Base-by-base conservation (phyloP, 2,329 filamentous ascomycete species). In the Penicillium fuscoglaucum region DNA sequence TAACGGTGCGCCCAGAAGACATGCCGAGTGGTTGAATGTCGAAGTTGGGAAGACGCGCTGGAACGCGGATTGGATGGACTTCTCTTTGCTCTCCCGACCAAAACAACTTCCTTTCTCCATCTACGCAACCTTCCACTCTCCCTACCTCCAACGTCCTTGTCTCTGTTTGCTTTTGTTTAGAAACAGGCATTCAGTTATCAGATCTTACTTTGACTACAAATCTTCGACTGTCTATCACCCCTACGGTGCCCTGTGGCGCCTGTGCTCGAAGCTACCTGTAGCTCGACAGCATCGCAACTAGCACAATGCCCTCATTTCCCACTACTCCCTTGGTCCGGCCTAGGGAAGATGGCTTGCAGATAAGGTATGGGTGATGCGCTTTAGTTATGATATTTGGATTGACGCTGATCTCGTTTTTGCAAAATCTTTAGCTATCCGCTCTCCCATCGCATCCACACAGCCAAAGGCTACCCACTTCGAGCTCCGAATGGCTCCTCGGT, bases 401-500 rank as follows among this genome's bases (percentile, higher is more conserved):
- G 37, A 45, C 6, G 45, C 60, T 67, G 39, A 61, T 55, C 40
- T 40, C 19, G 28, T 24, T 37, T 47, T 47, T 52, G 47, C 44
- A 50, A 55, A 53, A 58, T 46, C 43, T 56, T 52, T 66, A 87
- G 85, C 72, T 87, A 87, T 68, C 79, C 85, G 65, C 79, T 87
- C 35, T 80, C 83, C 15, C 82, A 85, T 68, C 83, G 84, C 65
- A 77, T 84, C 58, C 80, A 84, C 72, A 75, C 77, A 56, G 79
- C 84, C 13, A 79, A 80, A 68, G 76, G 83, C 62, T 88, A 88
- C 67, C 85, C 86, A 6, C 70, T 83, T 39, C 77, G 78, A 61
- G 78, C 84, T 21, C 81, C 84, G 24, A 87, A 87, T 71, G 84
- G 84, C 68, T 87, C 86, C 4, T 84, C 82, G 3, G 77, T 88